Conservation (phyloP, 129 eudicot genomes). For the Flaveria sonorensis region DNA sequence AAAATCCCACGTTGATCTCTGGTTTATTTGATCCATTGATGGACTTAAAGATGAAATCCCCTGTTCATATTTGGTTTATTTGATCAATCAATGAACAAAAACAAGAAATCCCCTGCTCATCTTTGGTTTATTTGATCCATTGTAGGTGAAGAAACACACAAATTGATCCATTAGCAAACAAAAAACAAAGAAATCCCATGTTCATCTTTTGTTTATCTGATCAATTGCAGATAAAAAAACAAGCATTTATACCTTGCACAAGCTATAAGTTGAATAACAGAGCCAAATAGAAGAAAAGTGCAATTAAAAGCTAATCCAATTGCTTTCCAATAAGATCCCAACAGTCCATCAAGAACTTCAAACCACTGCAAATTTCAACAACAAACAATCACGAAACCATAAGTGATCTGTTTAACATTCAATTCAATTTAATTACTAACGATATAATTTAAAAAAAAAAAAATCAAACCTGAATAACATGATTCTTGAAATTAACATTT, state of each 20-base stretch:
- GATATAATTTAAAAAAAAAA: neutral
- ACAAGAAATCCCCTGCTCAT: too few species aligned
- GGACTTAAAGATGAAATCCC: too few species aligned
- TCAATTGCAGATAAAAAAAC: neutral
- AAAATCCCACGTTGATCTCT: too few species aligned
- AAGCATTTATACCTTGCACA: conserved; percentile 64
- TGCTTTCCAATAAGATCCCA: conserved; percentile 97
- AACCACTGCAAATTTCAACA: conserved; percentile 66
- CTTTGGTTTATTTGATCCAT: too few species aligned
- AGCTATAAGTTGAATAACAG: conserved; percentile 96
- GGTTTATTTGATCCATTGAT: too few species aligned
- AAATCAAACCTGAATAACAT: conserved; percentile 80
- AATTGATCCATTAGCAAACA: too few species aligned
- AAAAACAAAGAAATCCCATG: too few species aligned
- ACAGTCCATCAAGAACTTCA: conserved; percentile 91
- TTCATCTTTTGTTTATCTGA: too few species aligned
- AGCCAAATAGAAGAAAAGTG: conserved; percentile 96
- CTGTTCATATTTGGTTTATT: too few species aligned
- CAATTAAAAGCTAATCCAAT: conserved; percentile 87
- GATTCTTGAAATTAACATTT: conserved; percentile 92
- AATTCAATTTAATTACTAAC: neutral
- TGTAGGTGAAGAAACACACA: too few species aligned
- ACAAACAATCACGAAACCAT: neutral
- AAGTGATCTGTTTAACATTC: neutral
- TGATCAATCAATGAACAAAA: too few species aligned